Evolutionary conservation across 805 yeast genomes (phyloP), one percentile per base, ranked within the genome.

Genomic region (Tetrapisispora nanseiensis): DNA sequence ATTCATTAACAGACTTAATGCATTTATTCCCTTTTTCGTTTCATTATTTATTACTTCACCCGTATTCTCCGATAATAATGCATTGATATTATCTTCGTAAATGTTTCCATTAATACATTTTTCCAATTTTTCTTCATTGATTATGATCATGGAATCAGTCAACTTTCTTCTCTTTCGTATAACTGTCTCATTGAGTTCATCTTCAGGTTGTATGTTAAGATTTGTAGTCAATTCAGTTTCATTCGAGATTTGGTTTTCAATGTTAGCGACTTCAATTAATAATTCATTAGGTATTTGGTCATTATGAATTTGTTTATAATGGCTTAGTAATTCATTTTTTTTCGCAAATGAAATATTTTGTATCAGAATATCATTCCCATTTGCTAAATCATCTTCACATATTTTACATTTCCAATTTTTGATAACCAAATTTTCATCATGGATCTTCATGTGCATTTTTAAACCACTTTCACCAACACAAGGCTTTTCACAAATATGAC

Each of bases 381-480:
- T 15, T 5, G 21, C 19, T 18, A 26, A 26, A 4, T 35, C 30
- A 15, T 60, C 56, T 6, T 42, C 57, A 59, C 89, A 81, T 40
- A 66, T 65, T 1, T 61, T 57, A 62, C 95, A 86, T 43, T 72
- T 72, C 90, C 94, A 84, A 31, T 76, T 62, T 47, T 71, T 76
- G n/a, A 70, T 62, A 11, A 68, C 70, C 15, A 68, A 66, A 2
- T 55, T 52, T 5, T 71, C 76, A 49, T 79, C 78, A 59, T 87
- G 95, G 18, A 78, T 65, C 34, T 70, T 61, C 86, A 82, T 77
- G 57, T 89, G 96, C 67, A 80, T 76, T 15, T 70, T 63, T 39
- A 86, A 61, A 47, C 87, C 92, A 22, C 70, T 67, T 36, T 72
- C 75, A 23, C 94, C 95, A 10, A 82, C 80, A 65, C 87, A 82